A percentile compares a stretch with the other conserved stretches of the same genome.
These are phyloP conservation scores for Lentinus brumalis DNA, from an alignment of 768 basidiomycete genomes.

Conservation along the genomic window DNA sequence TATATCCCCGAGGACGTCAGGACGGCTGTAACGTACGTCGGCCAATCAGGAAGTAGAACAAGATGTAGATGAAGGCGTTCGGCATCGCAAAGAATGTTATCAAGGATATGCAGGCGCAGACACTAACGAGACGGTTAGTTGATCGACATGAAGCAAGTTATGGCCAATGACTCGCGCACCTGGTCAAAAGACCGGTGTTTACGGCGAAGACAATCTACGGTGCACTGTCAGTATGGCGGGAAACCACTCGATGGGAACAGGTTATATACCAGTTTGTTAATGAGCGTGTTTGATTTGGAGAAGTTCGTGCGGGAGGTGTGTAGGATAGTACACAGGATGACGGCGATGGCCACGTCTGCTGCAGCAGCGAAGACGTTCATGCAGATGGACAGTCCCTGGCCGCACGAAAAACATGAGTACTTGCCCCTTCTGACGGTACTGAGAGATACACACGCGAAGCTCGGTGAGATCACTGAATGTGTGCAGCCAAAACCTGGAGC, in stretches of 20 bases:
- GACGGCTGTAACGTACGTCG: slow-evolving; percentile 38
- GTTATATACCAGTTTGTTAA: slow-evolving; percentile 33
- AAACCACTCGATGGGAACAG: not conserved
- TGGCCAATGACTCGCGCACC: slow-evolving; percentile 4
- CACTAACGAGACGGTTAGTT: not conserved
- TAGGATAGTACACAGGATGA: slow-evolving; percentile 50
- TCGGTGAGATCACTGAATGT: slow-evolving; percentile 9
- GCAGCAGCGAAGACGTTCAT: slow-evolving; percentile 55
- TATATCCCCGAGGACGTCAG: not conserved
- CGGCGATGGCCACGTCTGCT: slow-evolving; percentile 52
- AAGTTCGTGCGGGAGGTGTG: slow-evolving; percentile 55
- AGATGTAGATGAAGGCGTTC: slow-evolving; percentile 55
- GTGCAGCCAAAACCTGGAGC: slow-evolving; percentile 1
- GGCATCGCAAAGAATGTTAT: slow-evolving; percentile 48
- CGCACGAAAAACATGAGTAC: not conserved
- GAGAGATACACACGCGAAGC: slow-evolving; percentile 3
- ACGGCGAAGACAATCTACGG: slow-evolving; percentile 42
- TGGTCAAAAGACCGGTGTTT: slow-evolving; percentile 45
- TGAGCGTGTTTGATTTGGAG: slow-evolving; percentile 48
- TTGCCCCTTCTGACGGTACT: not conserved
- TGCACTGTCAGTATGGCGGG: not conserved
- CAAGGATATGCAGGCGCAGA: slow-evolving; percentile 47
- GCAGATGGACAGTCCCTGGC: slow-evolving; percentile 54
- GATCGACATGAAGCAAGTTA: not conserved
- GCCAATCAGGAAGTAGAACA: slow-evolving; percentile 59